Conservation (phyloP, 2,329 filamentous ascomycete species). For the Monosporascus sp. region DNA sequence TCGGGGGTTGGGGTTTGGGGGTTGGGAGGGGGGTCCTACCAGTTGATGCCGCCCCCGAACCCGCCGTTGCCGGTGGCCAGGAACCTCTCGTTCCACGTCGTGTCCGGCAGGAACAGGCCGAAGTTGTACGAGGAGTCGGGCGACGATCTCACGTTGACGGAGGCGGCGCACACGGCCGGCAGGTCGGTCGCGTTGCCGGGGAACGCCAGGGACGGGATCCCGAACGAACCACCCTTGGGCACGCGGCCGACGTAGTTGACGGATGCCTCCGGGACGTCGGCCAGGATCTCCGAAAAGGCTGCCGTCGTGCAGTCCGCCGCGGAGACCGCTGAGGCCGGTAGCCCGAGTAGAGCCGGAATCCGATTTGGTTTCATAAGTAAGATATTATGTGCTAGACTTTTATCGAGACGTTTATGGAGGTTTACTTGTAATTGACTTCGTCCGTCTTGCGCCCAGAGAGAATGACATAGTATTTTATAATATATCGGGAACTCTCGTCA, state of each 20-base stretch:
- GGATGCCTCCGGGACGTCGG: neutral
- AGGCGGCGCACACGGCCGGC: slow-evolving; percentile 28
- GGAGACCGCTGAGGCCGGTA: neutral
- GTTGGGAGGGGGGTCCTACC: slow-evolving; percentile 12
- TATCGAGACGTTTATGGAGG: no score
- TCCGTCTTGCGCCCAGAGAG: no score
- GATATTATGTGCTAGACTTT: no score
- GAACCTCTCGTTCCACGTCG: slow-evolving; percentile 26
- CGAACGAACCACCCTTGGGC: neutral
- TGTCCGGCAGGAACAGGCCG: slow-evolving; percentile 26
- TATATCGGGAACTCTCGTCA: no score
- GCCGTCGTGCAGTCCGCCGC: neutral
- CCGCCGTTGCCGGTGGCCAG: slow-evolving; percentile 29
- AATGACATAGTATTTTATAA: no score
- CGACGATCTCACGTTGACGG: slow-evolving; percentile 24
- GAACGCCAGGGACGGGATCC: slow-evolving; percentile 9
- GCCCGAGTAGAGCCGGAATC: neutral
- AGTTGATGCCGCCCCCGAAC: slow-evolving; percentile 29
- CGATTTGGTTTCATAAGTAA: no score
- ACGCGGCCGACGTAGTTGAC: neutral
- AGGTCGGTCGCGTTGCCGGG: slow-evolving; percentile 23
- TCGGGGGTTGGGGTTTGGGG: no score
- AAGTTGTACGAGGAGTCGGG: slow-evolving; percentile 25
- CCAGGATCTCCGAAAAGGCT: neutral
- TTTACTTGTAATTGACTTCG: no score